Base-by-base conservation (phyloP, 805 yeast genomes). In the Saturnispora dispora region DNA sequence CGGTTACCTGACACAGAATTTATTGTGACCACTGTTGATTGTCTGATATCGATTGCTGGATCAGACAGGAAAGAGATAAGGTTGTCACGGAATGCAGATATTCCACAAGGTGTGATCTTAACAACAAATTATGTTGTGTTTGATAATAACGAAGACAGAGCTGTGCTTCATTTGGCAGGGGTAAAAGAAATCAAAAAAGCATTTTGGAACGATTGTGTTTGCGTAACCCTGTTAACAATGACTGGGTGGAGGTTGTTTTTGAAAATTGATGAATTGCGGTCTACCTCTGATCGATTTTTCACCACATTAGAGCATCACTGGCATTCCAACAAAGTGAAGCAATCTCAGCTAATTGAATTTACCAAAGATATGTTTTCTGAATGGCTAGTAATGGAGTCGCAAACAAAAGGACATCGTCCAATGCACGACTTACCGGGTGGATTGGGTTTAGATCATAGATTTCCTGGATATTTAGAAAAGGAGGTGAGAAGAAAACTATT, bases 381-480 rank as follows among this genome's bases (percentile, higher is more conserved):
- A 64, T 91, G 82, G 61, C 70, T 85, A 37, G 68, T 90, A 10
- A 44, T 10, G 11, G 52, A 49, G 30, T 49, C 52, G 20, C 52
- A 49, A 23, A 28, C n/a, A 5, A 49, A 49, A 20, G 44, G 32
- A 4, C 52, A 49, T 27, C 27, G 52, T 8, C 45, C 52, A 20
- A 35, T 49, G 35, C 52, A 49, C n/a, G 47, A 49, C 8, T 37
- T 49, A 10, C 48, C 52, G 2, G 95, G 95, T 23, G 99, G 99
- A 0, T 71, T 93, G 23, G 99, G 99, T 0, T 77, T 85, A 61
- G 68, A 69, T 11, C 91, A 82, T 68, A 84, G 86, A 57, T 93
- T 83, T 63, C 99, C 99, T 0, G 99, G 99, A 0, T 88, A 88
- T 63, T 79, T 88, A 50, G 97, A 91, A 62, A 84, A 87, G 58